A percentile compares a stretch with the other conserved stretches of the same genome.
Evolutionary conservation across 2,329 filamentous ascomycete species (phyloP).

Genomic region (Neofusicoccum cordaticola): DNA sequence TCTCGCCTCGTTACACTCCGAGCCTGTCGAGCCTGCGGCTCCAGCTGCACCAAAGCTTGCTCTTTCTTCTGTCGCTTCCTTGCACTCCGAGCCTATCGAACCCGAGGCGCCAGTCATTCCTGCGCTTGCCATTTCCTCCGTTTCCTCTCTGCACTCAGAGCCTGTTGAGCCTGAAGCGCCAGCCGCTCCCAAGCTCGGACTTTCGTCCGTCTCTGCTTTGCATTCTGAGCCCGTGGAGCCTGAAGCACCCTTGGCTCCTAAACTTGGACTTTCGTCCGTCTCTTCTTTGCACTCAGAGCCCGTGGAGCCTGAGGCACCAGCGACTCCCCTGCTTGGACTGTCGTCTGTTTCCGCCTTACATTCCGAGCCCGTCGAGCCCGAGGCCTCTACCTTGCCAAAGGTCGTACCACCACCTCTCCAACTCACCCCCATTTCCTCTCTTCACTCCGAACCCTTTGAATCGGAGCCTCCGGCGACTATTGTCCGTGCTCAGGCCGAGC

Average conservation of each 20-base stretch:
- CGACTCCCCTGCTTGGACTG: slow-evolving; percentile 13
- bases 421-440: slow-evolving; percentile 47
- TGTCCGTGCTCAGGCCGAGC: not conserved
- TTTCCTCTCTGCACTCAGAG: slow-evolving; percentile 24
- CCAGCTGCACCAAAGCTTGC: slow-evolving; percentile 25
- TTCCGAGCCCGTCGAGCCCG: slow-evolving; percentile 24
- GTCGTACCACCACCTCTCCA: slow-evolving; percentile 25
- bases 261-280: slow-evolving; percentile 8
- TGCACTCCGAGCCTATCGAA: slow-evolving; percentile 43
- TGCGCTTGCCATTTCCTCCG: not conserved
- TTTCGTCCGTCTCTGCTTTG: slow-evolving; percentile 48
- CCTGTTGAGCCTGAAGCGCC: slow-evolving; percentile 19
- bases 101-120: slow-evolving; percentile 13
- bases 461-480: slow-evolving; percentile 13
- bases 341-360: slow-evolving; percentile 22
- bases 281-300: slow-evolving; percentile 22
- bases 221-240: slow-evolving; percentile 40
- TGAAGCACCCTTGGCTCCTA: slow-evolving; percentile 11
- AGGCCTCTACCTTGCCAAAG: not conserved
- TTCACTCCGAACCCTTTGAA: slow-evolving; percentile 40
- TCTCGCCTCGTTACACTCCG: slow-evolving; percentile 12
- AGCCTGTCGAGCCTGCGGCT: slow-evolving; percentile 11
- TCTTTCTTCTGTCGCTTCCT: slow-evolving; percentile 47
- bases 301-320: slow-evolving; percentile 11
- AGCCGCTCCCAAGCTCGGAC: slow-evolving; percentile 29